A percentile compares a stretch with the other conserved stretches of the same genome.
Evolutionary conservation across 805 yeast genomes (phyloP).

Genomic region (Starmerella davenportii): DNA sequence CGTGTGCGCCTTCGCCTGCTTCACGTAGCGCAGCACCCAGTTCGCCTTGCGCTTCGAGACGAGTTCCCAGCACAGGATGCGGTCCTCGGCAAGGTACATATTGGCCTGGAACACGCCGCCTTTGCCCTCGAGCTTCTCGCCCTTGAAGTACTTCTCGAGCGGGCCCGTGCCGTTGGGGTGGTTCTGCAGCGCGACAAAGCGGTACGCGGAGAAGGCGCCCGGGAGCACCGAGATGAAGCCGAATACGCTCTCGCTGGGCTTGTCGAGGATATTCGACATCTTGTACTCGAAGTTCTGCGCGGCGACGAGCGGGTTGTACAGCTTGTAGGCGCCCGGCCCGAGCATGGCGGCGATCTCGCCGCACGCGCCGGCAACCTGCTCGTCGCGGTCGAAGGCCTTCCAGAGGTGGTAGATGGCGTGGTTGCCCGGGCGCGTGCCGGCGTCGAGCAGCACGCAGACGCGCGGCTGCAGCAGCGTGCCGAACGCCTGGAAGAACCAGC

Average conservation of each 20-base stretch:
- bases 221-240: slow-evolving; percentile 91
- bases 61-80: slow-evolving; percentile 84
- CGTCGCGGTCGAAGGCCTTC: slow-evolving; percentile 60
- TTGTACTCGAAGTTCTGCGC: slow-evolving; percentile 95
- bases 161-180: slow-evolving; percentile 64
- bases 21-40: slow-evolving; percentile 73
- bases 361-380: slow-evolving; percentile 90
- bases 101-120: slow-evolving; percentile 81
- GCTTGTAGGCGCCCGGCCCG: slow-evolving; percentile 38
- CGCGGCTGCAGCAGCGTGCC: slow-evolving; percentile 67
- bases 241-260: slow-evolving; percentile 86
- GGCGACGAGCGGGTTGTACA: slow-evolving; percentile 77
- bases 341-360: slow-evolving; percentile 84
- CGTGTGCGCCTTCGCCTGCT: slow-evolving; percentile 77
- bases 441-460: slow-evolving; percentile 71
- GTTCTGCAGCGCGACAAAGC: slow-evolving; percentile 60
- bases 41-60: slow-evolving; percentile 63
- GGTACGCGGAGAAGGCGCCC: slow-evolving; percentile 90
- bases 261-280: slow-evolving; percentile 84
- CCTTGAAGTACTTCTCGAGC: slow-evolving; percentile 74
- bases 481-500: slow-evolving; percentile 93
- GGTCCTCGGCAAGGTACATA: slow-evolving; percentile 94
- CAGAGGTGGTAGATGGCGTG: slow-evolving; percentile 77
- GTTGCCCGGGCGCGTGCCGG: slow-evolving; percentile 80
- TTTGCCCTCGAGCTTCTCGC: slow-evolving; percentile 60